Evolutionary conservation across 2,329 filamentous ascomycete species (phyloP).

Genomic region (Fusarium praegraminearum): DNA sequence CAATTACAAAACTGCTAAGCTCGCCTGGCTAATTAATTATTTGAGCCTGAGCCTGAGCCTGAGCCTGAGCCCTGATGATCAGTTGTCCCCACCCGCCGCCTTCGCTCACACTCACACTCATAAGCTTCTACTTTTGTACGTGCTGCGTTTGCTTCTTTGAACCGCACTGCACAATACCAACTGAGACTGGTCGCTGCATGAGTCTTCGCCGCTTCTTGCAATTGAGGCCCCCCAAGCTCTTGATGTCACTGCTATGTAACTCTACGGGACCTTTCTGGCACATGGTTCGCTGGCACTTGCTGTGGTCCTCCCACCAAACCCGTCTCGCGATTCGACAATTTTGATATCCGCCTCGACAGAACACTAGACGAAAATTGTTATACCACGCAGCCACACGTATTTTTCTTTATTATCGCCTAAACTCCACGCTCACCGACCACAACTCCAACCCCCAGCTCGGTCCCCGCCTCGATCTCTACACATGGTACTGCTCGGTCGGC

Average conservation of each 20-base stretch:
- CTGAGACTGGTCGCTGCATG: constrained; percentile 19
- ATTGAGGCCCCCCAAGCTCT: constrained; percentile 8
- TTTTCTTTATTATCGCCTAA: constrained; percentile 15
- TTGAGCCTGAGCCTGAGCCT: constrained; percentile 24
- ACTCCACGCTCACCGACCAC: constrained; percentile 32
- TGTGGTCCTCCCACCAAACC: background rate
- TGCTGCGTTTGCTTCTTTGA: constrained; percentile 6
- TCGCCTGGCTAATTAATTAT: constrained; percentile 23
- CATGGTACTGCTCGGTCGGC: background rate
- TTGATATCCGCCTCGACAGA: constrained; percentile 7
- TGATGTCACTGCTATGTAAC: constrained; percentile 1
- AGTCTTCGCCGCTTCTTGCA: constrained; percentile 4
- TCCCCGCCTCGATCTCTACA: constrained; percentile 24
- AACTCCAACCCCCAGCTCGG: constrained; percentile 20
- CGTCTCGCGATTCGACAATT: constrained; percentile 3
- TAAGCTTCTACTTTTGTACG: constrained; percentile 8
- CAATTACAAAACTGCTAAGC: constrained; percentile 26
- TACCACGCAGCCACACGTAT: background rate
- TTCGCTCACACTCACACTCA: constrained; percentile 13
- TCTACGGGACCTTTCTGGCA: constrained; percentile 6
- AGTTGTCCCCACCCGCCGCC: constrained; percentile 32
- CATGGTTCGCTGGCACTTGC: background rate
- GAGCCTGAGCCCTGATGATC: constrained; percentile 35
- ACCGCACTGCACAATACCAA: constrained; percentile 10
- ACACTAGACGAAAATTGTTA: constrained; percentile 1